Percentiles rank a stretch among this genome's conserved stretches.
phyloP scores from a whole-genome alignment of 2,329 filamentous ascomycete genomes.

The Magnaporthales sp. region DNA sequence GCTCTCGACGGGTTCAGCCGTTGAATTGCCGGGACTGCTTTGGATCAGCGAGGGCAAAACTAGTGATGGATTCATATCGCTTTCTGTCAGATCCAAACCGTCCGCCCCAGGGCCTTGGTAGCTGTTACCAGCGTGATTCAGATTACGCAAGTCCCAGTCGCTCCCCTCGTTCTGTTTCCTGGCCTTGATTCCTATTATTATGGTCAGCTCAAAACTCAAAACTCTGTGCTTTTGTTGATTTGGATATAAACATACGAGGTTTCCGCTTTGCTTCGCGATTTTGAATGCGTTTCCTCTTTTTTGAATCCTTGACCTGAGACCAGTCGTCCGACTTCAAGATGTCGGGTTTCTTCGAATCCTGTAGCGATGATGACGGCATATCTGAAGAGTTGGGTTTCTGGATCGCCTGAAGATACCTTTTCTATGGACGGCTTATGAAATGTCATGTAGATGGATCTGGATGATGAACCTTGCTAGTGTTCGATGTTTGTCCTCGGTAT shows the following conservation, averaged over 20 bases:
- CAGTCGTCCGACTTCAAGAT: conserved; percentile 44
- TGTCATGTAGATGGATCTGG: neutral
- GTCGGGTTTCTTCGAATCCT: neutral
- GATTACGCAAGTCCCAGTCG: conserved; percentile 54
- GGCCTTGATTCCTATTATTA: conserved; percentile 54
- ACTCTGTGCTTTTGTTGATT: neutral
- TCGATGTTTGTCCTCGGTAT: too few species aligned
- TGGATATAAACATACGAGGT: conserved; percentile 49
- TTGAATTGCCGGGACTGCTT: too few species aligned
- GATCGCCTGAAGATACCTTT: neutral
- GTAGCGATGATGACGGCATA: neutral
- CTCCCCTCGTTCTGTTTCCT: conserved; percentile 60
- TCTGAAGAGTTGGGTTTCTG: neutral
- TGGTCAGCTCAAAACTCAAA: neutral
- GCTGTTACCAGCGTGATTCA: conserved; percentile 52
- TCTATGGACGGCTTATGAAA: neutral
- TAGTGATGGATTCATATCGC: conserved; percentile 38
- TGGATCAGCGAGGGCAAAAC: too few species aligned
- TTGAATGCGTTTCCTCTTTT: conserved; percentile 64
- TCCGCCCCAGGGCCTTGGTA: conserved; percentile 49
- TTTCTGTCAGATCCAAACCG: conserved; percentile 44
- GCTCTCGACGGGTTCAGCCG: too few species aligned
- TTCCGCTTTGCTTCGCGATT: conserved; percentile 70
- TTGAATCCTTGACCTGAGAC: conserved; percentile 60
- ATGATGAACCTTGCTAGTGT: too few species aligned